Evolutionary conservation across 352 stramenopile genomes (phyloP), one percentile per base, ranked within the genome.

Genomic region (Pythium dissotocum): DNA sequence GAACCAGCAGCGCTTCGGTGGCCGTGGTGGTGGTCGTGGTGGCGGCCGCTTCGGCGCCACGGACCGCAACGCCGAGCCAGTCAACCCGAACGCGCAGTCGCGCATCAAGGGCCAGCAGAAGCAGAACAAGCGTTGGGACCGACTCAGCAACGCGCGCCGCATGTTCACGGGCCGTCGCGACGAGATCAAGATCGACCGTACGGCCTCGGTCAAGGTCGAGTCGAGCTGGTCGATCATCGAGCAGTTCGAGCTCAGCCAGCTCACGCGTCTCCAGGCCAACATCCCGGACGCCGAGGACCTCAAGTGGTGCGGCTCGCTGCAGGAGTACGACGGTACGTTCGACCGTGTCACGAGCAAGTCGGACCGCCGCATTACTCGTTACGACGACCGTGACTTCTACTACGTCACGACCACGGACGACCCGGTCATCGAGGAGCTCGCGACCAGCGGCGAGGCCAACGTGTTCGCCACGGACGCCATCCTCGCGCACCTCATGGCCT

Each of bases 381-480:
- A 85, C 63, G 88, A 95, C 68, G 82, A 98, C 71, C 95, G 93
- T 56, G 91, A 98, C 72, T 99, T 98, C 69, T 98, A 98, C 81
- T 97, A 97, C 62, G 94, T 98, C 36, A 99, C 95, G 16, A 98
- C 96, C 21, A 98, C 90, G 10, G 97, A 99, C 72, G 97, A 99
- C 82, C 96, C 96, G 12, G 87, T 98, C 13, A 97, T 99, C 64
- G 95, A 98, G 72, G 80, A 97, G 70, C 77, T 98, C 30, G 94
- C 94, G 4, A 94, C 97, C 61, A 82, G 97, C 65, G 90, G 84
- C 58, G 80, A 92, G 24, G 96, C 82, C 32, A 97, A 95, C 32
- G 96, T 99, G 58, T 99, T 99, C 77, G 94, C 95, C 26, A 99
- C 97, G 1, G 97, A 99, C 77, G 91, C 96, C 44, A 98, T 99